Evolutionary conservation across 331 rosid species (phyloP), one percentile per base, ranked within the genome.

Genomic region (Malus hybrid): DNA sequence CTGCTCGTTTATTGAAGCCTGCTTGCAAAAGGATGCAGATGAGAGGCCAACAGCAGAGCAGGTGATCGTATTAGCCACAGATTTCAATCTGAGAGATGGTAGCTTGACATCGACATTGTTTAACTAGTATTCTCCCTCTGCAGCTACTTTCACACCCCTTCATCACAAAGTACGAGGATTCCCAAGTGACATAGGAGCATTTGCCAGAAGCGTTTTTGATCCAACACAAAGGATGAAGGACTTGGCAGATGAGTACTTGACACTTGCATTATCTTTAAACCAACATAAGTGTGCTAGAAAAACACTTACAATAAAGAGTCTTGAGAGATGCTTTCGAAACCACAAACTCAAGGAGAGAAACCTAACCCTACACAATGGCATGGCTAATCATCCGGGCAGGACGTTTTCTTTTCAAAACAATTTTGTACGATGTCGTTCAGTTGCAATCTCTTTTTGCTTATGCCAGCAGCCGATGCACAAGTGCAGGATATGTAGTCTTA

Each of bases 161-260:
- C 83, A 88, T 94, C 74, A 86, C 79, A 22, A 88, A 90, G 82
- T 80, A 86, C 34, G 87, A 86, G 68, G 79, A 82, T 39, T 78
- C 79, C 14, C 66, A 80, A 84, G 86, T 86, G 97, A 92, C 85
- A 84, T 92, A 61, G 95, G 83, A 9, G 88, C 86, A 73, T 94
- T 85, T 87, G 97, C 90, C 32, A 83, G 88, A 72, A 87, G 88
- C 29, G 97, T 94, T 78, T 94, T 94, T 76, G 93, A 94, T 84
- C 97, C 97, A 79, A 87, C 90, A 7, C 97, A 92, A 79, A 86
- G 88, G 84, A 83, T 94, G 95, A 92, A 88, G 91, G 99, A 94
- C 76, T 87, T 92, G 90, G 99, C 96, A 69, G 99, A 94, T 72
- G 99, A 91, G 96, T 86, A 66, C 66, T 78, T 71, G 13, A 56